A percentile compares a stretch with the other conserved stretches of the same genome.
Evolutionary conservation across 78 protist genomes (phyloP).

Genomic region (Salpingoeca rosetta): DNA sequence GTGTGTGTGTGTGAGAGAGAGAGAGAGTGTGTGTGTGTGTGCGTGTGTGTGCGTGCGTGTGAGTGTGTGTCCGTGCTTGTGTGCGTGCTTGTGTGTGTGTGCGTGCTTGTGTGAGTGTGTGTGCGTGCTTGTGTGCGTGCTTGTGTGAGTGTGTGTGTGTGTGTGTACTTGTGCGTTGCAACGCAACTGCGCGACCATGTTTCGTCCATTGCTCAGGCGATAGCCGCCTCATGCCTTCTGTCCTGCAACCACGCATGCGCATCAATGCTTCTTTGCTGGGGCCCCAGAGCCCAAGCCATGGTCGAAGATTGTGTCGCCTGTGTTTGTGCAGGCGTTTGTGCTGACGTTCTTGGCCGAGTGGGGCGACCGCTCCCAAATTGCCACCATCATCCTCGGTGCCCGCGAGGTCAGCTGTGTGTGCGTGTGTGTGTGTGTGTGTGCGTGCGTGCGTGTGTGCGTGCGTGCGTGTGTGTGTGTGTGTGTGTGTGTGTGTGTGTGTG

Average conservation of each 20-base stretch:
- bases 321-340: conserved; percentile 41
- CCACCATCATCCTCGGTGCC: conserved; percentile 53
- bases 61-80: too few species aligned
- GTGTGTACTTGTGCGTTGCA: too few species aligned
- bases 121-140: too few species aligned
- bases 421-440: not conserved
- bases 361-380: conserved; percentile 80
- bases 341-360: conserved; percentile 77
- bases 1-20: not conserved
- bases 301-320: not conserved
- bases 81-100: too few species aligned
- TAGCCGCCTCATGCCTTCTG: not conserved
- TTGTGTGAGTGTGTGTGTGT: too few species aligned
- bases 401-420: conserved; percentile 15
- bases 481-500: not conserved
- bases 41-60: not conserved
- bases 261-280: not conserved
- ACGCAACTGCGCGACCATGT: not conserved
- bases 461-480: too few species aligned
- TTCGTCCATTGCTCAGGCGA: not conserved
- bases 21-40: not conserved
- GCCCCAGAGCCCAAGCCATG: not conserved
- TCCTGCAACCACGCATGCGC: not conserved
- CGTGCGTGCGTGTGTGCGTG: not conserved
- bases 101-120: too few species aligned